Base-by-base conservation (phyloP, 2,329 filamentous ascomycete species). In the Nannizziopsis arthrosporioides region DNA sequence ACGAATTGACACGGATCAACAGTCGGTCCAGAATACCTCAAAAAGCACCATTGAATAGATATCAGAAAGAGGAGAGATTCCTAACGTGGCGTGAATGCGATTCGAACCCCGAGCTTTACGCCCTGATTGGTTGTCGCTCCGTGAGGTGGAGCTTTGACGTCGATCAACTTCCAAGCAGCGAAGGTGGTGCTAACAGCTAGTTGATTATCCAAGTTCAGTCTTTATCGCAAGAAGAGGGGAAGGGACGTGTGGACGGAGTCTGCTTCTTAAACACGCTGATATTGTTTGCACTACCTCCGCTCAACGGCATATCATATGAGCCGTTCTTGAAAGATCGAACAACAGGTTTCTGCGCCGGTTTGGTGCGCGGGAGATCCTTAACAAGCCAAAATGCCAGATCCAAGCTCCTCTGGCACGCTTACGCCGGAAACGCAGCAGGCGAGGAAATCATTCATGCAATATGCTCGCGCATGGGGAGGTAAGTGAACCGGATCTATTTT, bases 401-500 rank as follows among this genome's bases (percentile, higher is more conserved):
- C 37, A 27, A 37, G 12, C 7, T 36, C 45, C 12, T 35, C 18
- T 5, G 38, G 14, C 18, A 46, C 41, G n/a, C 11, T 34, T n/a
- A 42, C 27, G 18, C 19, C 61, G 35, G 45, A 57, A 36, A 51
- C 57, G 27, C 61, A 68, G 53, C 52, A 62, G 51, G 57, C 63
- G 8, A 68, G 68, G 52, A 57, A 63, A 50, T 63, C 67, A 41
- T 51, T 67, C 34, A 56, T 68, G 22, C 61, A 66, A 51, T 61
- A 60, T 54, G 62, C 61, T 47, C 60, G 61, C 51, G 64, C 62
- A 47, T 70, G 68, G 67, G 68, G 68, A 61, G 68, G 68, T 70
- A 61, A 53, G 61, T 51, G 15, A 46, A 47, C 11, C 17, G 22
- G 22, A 27, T 17, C 35, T n/a, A 3, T 5, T n/a, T 37, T 3